Conservation (phyloP, 495 filamentous ascomycete genomes). For the Aspergillus homomorphus region DNA sequence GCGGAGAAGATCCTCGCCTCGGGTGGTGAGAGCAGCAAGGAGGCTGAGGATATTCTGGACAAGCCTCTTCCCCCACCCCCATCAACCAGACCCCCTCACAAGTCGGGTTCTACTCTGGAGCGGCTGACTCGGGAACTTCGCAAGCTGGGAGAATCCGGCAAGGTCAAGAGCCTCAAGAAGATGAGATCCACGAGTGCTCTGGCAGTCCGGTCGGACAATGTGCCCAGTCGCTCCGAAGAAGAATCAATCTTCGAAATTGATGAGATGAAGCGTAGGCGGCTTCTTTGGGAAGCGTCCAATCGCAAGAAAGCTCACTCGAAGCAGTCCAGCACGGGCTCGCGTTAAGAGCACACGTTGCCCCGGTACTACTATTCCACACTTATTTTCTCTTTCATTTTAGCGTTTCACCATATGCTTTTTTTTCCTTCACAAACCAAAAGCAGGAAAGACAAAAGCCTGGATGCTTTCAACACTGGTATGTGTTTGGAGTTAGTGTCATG, state of each 20-base stretch:
- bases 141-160: conserved; percentile 38
- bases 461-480: conserved; percentile 12
- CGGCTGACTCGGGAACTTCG: conserved; percentile 56
- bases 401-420: not conserved
- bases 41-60: conserved; percentile 30
- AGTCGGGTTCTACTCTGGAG: conserved; percentile 52
- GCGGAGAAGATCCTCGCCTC: conserved; percentile 25
- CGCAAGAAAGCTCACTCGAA: conserved; percentile 40
- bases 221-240: conserved; percentile 24
- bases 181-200: conserved; percentile 48
- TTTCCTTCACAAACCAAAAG: conserved; percentile 13
- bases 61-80: conserved; percentile 49
- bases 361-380: not conserved
- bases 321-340: conserved; percentile 21
- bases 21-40: conserved; percentile 34
- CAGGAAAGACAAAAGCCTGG: conserved; percentile 17
- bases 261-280: conserved; percentile 45
- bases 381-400: conserved; percentile 3
- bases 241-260: conserved; percentile 47
- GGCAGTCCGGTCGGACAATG: conserved; percentile 23
- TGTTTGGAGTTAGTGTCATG: conserved; percentile 17
- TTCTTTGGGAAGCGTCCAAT: conserved; percentile 46
- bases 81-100: conserved; percentile 31
- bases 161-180: conserved; percentile 42
- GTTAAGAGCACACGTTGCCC: conserved; percentile 14